Conservation (phyloP, 106 monocot species). For the Amphibolis antarctica region DNA sequence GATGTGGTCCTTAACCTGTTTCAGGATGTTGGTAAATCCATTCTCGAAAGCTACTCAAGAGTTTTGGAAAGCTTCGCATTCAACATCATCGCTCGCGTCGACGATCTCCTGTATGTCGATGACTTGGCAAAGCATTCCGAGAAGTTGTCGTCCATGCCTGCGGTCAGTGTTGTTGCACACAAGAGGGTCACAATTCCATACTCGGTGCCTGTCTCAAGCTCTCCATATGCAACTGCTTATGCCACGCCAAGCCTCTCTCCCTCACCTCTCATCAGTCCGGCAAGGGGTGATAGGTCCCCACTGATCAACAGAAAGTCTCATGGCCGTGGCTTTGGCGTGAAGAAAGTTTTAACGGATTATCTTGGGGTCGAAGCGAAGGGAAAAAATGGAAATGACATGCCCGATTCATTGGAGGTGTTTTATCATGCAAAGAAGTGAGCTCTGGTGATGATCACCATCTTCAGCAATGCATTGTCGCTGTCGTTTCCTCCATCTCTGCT, state of each 20-base stretch:
- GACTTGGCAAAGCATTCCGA: conserved; percentile 49
- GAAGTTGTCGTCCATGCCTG: conserved; percentile 23
- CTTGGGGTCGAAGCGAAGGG: conserved; percentile 34
- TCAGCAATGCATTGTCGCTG: too few relatives aligned
- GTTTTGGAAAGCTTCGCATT: conserved; percentile 90
- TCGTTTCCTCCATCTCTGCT: too few relatives aligned
- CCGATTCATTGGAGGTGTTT: background rate
- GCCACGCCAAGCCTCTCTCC: conserved; percentile 57
- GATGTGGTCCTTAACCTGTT: background rate
- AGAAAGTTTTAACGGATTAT: conserved; percentile 65
- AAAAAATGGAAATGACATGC: conserved; percentile 11
- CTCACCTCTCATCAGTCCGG: conserved; percentile 24
- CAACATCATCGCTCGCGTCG: conserved; percentile 81
- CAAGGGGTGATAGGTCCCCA: conserved; percentile 29
- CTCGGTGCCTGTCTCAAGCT: conserved; percentile 59
- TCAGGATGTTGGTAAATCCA: conserved; percentile 89
- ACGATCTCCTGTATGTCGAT: conserved; percentile 71
- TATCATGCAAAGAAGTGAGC: background rate
- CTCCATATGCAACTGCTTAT: conserved; percentile 45
- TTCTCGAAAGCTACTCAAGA: conserved; percentile 88
- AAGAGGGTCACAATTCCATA: conserved; percentile 29
- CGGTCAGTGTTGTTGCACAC: conserved; percentile 18
- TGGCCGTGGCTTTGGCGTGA: conserved; percentile 42
- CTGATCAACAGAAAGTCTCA: conserved; percentile 27
- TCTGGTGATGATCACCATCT: background rate